Conservation (phyloP, 2,329 filamentous ascomycete species). For the Penicillium sp. region DNA sequence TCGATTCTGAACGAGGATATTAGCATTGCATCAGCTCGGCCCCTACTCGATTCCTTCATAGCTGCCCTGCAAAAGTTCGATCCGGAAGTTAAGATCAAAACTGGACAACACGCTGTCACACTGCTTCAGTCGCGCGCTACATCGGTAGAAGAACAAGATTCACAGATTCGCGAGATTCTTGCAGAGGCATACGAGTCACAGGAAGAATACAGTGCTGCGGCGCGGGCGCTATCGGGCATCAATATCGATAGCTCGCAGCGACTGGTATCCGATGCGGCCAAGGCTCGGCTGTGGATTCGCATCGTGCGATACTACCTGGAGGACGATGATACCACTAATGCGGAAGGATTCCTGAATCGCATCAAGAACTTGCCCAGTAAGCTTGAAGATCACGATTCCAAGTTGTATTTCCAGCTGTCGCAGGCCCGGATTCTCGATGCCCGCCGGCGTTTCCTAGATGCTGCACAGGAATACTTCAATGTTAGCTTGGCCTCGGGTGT, state of each 20-base stretch:
- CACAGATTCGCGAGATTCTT: slow-evolving; percentile 75
- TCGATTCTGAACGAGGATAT: slow-evolving; percentile 71
- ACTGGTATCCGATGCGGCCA: slow-evolving; percentile 77
- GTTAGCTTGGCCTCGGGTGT: slow-evolving; percentile 78
- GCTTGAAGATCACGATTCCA: slow-evolving; percentile 72
- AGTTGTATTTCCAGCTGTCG: slow-evolving; percentile 84
- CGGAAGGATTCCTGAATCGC: slow-evolving; percentile 88
- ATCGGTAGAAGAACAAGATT: slow-evolving; percentile 84
- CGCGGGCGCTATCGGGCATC: slow-evolving; percentile 77
- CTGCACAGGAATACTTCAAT: slow-evolving; percentile 83
- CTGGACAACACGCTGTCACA: slow-evolving; percentile 73
- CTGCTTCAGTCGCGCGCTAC: slow-evolving; percentile 68
- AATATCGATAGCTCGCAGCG: slow-evolving; percentile 88
- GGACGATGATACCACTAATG: slow-evolving; percentile 83
- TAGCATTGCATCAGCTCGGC: slow-evolving; percentile 74
- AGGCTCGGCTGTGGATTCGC: slow-evolving; percentile 84
- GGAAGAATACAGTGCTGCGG: slow-evolving; percentile 79
- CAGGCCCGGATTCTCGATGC: slow-evolving; percentile 93
- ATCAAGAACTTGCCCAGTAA: slow-evolving; percentile 87
- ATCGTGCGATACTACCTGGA: slow-evolving; percentile 94
- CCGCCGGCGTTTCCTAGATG: slow-evolving; percentile 84
- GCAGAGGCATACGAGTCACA: slow-evolving; percentile 80
- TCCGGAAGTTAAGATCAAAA: slow-evolving; percentile 69
- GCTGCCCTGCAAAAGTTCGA: slow-evolving; percentile 58
- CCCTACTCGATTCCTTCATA: slow-evolving; percentile 72